phyloP scores from a whole-genome alignment of 2,329 filamentous ascomycete genomes.

The Cryphonectria naterciae region DNA sequence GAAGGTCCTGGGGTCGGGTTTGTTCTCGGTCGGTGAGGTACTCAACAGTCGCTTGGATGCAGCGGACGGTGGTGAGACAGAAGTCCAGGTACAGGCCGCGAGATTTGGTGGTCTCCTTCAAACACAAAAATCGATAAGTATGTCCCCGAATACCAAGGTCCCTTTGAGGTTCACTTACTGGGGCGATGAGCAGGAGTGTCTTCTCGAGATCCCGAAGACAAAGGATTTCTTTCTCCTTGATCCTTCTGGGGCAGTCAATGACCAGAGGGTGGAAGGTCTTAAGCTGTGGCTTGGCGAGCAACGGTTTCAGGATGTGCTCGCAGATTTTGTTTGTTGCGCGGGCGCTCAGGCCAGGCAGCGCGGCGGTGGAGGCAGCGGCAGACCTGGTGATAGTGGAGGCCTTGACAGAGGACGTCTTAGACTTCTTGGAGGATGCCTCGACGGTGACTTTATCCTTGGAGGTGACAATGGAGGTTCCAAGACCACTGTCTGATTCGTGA shows the following conservation, averaged over 20 bases:
- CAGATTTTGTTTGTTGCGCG: slow-evolving; percentile 78
- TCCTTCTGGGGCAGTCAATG: slow-evolving; percentile 76
- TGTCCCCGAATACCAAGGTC: slow-evolving; percentile 61
- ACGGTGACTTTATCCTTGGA: slow-evolving; percentile 54
- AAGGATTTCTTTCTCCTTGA: slow-evolving; percentile 82
- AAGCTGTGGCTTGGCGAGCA: slow-evolving; percentile 72
- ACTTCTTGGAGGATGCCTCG: slow-evolving; percentile 48
- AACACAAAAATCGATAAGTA: slow-evolving; percentile 71
- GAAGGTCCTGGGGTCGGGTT: slow-evolving; percentile 79
- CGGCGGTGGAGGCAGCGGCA: slow-evolving; percentile 52
- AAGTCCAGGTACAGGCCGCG: slow-evolving; percentile 79
- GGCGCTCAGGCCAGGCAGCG: slow-evolving; percentile 65
- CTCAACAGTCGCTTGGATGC: slow-evolving; percentile 87
- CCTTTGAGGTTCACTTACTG: slow-evolving; percentile 74
- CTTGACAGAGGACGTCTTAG: slow-evolving; percentile 38
- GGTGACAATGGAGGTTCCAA: slow-evolving; percentile 80
- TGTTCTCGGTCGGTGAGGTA: slow-evolving; percentile 86
- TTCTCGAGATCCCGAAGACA: slow-evolving; percentile 94
- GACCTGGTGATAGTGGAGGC: slow-evolving; percentile 66
- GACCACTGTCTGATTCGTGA: slow-evolving; percentile 83
- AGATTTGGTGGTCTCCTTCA: slow-evolving; percentile 77
- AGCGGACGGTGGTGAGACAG: slow-evolving; percentile 86
- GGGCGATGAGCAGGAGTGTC: slow-evolving; percentile 86
- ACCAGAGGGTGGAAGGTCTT: slow-evolving; percentile 83
- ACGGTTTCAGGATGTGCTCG: slow-evolving; percentile 76